Base-by-base conservation (phyloP, 352 stramenopile genomes). In the Phytophthora tubulina region DNA sequence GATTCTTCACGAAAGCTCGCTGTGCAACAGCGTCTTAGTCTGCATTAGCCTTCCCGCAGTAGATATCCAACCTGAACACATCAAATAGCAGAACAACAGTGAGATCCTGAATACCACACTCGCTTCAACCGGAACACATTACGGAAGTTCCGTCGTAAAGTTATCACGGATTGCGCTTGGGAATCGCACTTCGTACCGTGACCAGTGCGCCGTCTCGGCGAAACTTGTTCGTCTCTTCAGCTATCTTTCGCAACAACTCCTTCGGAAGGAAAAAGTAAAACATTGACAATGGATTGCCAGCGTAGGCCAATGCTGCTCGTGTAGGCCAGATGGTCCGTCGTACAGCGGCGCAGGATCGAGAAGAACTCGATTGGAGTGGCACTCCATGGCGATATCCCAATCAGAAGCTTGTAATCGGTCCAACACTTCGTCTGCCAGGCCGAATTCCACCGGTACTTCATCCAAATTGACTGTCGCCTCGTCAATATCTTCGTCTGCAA, bases 181-280 rank as follows among this genome's bases (percentile, higher is more conserved):
- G n/a, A n/a, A n/a, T n/a, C n/a, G n/a, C n/a, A n/a, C n/a, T n/a
- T n/a, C n/a, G n/a, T n/a, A n/a, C n/a, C n/a, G n/a, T n/a, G n/a
- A n/a, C n/a, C n/a, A n/a, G n/a, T n/a, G n/a, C n/a, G n/a, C n/a
- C n/a, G n/a, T n/a, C n/a, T n/a, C n/a, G 9, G 5, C 35, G 35
- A 39, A 39, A 39, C 9, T 39, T 39, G 35, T 39, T 39, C 9
- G 59, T 60, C 17, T 67, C 48, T 1, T 52, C 3, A 4, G 59
- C 59, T 35, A 67, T 33, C 10, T 46, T 63, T 6, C 27, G 30
- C 56, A 41, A 63, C 1, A 36, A 27, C n/a, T 45, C 42, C 44
- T 63, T 63, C 1, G 56, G 41, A 11, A 62, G 35, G 30, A 51
- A 38, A 54, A 54, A n/a, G 30, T 54, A 54, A n/a, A 54, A 36